These are phyloP conservation scores for Beauveria sp. DNA, from an alignment of 2,329 filamentous ascomycete species.

Conservation along the genomic window DNA sequence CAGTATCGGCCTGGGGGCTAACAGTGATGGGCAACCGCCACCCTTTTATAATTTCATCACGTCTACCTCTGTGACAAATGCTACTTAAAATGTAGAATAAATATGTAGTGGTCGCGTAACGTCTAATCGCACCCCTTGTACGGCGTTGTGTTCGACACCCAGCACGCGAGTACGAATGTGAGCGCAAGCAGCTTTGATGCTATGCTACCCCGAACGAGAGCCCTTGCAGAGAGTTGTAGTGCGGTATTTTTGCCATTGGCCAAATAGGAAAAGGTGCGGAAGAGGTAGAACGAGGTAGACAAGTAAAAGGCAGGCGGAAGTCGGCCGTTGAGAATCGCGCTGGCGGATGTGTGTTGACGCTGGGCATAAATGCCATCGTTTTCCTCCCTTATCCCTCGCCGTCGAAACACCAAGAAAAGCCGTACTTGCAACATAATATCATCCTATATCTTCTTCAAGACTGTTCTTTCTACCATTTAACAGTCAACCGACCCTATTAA, in stretches of 20 bases:
- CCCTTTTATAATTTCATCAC: neutral
- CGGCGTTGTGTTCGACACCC: neutral
- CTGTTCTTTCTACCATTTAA: too few species aligned
- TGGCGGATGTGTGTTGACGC: too few species aligned
- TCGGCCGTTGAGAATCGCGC: neutral
- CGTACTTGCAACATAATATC: too few species aligned
- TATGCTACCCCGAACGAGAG: neutral
- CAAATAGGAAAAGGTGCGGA: too few species aligned
- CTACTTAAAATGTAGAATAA: neutral
- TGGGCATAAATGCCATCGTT: too few species aligned
- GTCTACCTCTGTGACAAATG: neutral
- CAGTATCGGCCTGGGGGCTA: neutral
- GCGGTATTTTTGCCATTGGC: neutral
- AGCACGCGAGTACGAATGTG: neutral
- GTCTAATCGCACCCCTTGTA: neutral
- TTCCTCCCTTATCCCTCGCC: too few species aligned
- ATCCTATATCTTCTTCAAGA: too few species aligned
- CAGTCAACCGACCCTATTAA: too few species aligned
- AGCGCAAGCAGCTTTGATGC: neutral
- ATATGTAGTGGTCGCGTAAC: neutral
- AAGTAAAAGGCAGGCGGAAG: neutral
- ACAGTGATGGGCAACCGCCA: neutral
- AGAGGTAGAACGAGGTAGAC: too few species aligned
- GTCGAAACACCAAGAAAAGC: too few species aligned
- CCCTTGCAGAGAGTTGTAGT: neutral